Percentiles rank a stretch among this genome's conserved stretches.
These are phyloP conservation scores for Ustilago vetiveriae DNA, from an alignment of 1,284 basidiomycete genomes.

Conservation along the genomic window DNA sequence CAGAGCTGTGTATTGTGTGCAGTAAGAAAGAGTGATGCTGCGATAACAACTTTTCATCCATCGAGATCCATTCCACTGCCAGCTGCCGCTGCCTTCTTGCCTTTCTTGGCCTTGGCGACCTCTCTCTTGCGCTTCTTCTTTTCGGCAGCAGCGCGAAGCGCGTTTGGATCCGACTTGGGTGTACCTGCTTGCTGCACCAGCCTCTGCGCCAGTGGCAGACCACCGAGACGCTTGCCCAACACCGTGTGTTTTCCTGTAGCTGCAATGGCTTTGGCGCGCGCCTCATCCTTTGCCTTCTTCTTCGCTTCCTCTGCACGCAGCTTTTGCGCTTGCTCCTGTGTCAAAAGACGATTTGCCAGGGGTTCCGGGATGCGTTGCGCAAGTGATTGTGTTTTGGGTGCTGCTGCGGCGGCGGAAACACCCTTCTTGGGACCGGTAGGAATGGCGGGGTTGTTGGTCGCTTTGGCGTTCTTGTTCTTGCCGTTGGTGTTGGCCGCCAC, in stretches of 20 bases:
- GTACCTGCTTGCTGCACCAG: constrained; percentile 44
- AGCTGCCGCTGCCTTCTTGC: constrained; percentile 3
- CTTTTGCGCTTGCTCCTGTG: constrained; percentile 43
- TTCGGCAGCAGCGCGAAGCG: constrained; percentile 37
- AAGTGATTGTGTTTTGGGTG: constrained; percentile 26
- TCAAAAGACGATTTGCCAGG: constrained; percentile 45
- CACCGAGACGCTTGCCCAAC: constrained; percentile 37
- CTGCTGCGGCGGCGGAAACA: not conserved
- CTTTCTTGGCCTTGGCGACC: constrained; percentile 29
- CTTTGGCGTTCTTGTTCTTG: constrained; percentile 9
- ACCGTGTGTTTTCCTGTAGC: constrained; percentile 39
- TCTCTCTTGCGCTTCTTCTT: constrained; percentile 45
- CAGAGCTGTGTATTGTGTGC: not conserved
- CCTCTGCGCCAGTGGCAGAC: constrained; percentile 41
- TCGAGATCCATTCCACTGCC: constrained; percentile 36
- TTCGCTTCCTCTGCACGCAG: constrained; percentile 43
- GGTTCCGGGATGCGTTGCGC: constrained; percentile 41
- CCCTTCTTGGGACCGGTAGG: constrained; percentile 10
- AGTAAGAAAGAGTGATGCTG: no score
- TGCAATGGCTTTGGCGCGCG: constrained; percentile 27
- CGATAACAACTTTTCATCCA: not conserved
- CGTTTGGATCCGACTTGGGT: constrained; percentile 33
- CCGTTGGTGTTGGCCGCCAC: constrained; percentile 2
- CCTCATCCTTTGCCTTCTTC: constrained; percentile 39
- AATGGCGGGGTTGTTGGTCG: constrained; percentile 3